Conservation (phyloP, 164 flowering plant genomes). For the Annona cherimola region DNA sequence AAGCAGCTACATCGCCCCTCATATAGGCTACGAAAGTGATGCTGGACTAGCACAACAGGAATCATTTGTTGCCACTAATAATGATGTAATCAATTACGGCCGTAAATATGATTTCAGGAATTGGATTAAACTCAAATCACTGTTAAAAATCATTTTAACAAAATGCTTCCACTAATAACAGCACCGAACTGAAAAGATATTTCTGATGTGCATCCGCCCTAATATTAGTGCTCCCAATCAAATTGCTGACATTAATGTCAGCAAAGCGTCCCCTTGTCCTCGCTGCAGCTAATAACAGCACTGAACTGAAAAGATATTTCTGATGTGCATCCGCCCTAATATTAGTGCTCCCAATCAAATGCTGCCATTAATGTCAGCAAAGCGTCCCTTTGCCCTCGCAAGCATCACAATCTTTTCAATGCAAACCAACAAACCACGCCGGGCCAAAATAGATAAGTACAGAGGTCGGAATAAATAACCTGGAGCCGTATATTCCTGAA, state of each 20-base stretch:
- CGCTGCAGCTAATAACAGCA: background rate
- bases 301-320: background rate
- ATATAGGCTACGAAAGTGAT: too few relatives aligned
- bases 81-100: background rate
- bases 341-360: background rate
- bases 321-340: background rate
- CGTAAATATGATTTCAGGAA: background rate
- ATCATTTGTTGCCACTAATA: too few relatives aligned
- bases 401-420: background rate
- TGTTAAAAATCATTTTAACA: background rate
- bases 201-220: background rate
- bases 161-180: background rate
- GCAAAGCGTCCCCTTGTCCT: too few relatives aligned
- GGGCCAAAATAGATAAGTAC: background rate
- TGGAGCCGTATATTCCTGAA: conserved; percentile 73
- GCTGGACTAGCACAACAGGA: background rate
- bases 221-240: background rate
- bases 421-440: background rate
- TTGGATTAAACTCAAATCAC: background rate
- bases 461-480: conserved; percentile 25
- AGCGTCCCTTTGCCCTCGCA: too few relatives aligned
- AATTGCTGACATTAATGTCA: too few relatives aligned
- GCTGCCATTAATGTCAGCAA: too few relatives aligned
- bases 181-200: background rate
- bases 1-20: background rate